Conservation (phyloP, 2,329 filamentous ascomycete genomes). For the Aureobasidium pullulans region DNA sequence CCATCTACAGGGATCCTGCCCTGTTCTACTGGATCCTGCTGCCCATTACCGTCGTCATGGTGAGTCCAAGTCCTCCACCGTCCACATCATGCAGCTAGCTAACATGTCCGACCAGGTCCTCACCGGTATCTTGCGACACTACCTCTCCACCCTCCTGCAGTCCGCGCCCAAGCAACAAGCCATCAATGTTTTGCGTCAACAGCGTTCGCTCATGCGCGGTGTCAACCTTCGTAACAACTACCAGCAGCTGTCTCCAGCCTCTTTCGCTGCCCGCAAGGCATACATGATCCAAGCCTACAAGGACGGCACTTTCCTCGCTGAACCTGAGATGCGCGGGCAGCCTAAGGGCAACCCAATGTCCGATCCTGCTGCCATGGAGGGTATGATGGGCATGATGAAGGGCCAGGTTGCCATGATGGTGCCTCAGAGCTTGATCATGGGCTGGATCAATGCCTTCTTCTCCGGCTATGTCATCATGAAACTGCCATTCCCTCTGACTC, state of each 20-base stretch:
- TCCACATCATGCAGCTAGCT: not conserved
- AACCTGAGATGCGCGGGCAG: slow-evolving; percentile 77
- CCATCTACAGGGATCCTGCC: slow-evolving; percentile 96
- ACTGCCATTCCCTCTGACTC: slow-evolving; percentile 91
- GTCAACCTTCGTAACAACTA: slow-evolving; percentile 78
- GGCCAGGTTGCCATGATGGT: slow-evolving; percentile 99
- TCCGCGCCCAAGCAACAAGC: slow-evolving; percentile 75
- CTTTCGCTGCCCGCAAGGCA: slow-evolving; percentile 75
- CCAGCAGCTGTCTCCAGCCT: slow-evolving; percentile 65
- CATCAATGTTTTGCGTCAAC: slow-evolving; percentile 71
- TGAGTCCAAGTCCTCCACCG: slow-evolving; percentile 31
- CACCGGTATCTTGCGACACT: slow-evolving; percentile 92
- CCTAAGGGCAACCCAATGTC: slow-evolving; percentile 89
- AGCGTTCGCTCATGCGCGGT: slow-evolving; percentile 72
- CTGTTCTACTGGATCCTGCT: slow-evolving; percentile 99
- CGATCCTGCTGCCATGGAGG: slow-evolving; percentile 94
- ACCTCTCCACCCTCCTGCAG: slow-evolving; percentile 86
- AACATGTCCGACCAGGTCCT: slow-evolving; percentile 54
- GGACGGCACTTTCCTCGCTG: slow-evolving; percentile 79
- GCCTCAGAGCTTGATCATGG: slow-evolving; percentile 97
- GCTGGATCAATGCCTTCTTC: slow-evolving; percentile 99
- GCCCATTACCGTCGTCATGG: slow-evolving; percentile 96
- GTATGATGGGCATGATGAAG: slow-evolving; percentile 99
- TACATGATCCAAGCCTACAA: slow-evolving; percentile 75
- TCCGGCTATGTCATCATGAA: slow-evolving; percentile 98